Base-by-base conservation (phyloP, 1,284 basidiomycete genomes). In the Ustilago tritici region DNA sequence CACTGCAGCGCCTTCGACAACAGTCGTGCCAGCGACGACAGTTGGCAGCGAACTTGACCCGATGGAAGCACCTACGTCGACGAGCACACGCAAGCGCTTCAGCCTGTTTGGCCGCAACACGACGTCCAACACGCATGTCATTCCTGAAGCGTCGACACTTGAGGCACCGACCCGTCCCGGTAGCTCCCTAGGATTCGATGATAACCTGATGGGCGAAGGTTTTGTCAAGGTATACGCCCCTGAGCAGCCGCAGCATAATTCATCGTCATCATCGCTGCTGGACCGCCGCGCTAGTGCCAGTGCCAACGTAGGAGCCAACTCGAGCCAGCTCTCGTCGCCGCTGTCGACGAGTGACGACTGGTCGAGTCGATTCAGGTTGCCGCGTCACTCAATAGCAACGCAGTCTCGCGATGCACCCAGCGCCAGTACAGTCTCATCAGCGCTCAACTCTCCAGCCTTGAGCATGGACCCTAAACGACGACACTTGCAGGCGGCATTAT, bases 401-500 rank as follows among this genome's bases (percentile, higher is more conserved):
- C 61, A 52, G 9, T 43, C 40, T 28, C 49, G 49, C 31, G 49
- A 50, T 5, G 61, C 54, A 10, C 31, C 41, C 14, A 32, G 23
- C 2, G 19, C 52, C n/a, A 72, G 70, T 19, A 32, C 56, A 15
- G 46, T 61, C 2, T 68, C 70, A 14, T 64, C 61, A 7, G 57
- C 53, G 40, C 64, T 61, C 46, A 64, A 66, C 65, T 72, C 70
- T 31, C 70, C 70, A n/a, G 61, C 70, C 7, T 49, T 73, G 58
- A 65, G 61, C 7, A 67, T 73, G 65, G 70, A 73, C 15, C 65
- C 70, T 0, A 73, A 61, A 49, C 65, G 57, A 41, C 55, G 54
- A 47, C 57, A 61, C 17, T 31, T 73, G 61, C 70, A 69, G 15
- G 31, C 46, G 23, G 23, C 23, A 28, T 3, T 3, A n/a, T 60